phyloP scores from a whole-genome alignment of 805 yeast genomes.

The Metschnikowia peoriensis region DNA sequence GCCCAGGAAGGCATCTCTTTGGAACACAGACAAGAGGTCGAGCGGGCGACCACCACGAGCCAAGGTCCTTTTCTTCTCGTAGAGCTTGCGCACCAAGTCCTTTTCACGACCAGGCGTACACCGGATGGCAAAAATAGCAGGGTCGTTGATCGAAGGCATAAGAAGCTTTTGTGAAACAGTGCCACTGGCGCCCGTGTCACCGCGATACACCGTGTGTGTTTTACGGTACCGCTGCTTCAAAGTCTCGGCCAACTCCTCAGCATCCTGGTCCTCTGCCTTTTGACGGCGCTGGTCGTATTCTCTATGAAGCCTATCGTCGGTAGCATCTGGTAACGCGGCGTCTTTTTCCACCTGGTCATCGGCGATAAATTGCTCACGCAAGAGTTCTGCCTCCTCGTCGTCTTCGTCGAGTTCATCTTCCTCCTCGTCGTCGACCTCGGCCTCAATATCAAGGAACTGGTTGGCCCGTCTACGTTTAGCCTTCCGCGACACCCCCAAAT shows the following conservation, averaged over 20 bases:
- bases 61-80: conserved; percentile 79
- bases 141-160: conserved; percentile 94
- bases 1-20: conserved; percentile 89
- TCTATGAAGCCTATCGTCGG: conserved; percentile 75
- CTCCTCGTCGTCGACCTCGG: conserved; percentile 97
- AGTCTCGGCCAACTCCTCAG: conserved; percentile 88
- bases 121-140: conserved; percentile 93
- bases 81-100: conserved; percentile 78
- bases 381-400: conserved; percentile 86
- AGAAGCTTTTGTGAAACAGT: conserved; percentile 87
- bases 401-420: conserved; percentile 87
- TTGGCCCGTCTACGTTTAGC: conserved; percentile 56
- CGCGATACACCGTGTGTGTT: conserved; percentile 77
- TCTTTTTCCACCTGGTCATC: conserved; percentile 67
- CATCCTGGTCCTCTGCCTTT: conserved; percentile 88
- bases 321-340: conserved; percentile 32
- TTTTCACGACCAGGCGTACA: conserved; percentile 93
- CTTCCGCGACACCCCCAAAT: conserved; percentile 46
- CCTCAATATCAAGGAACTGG: conserved; percentile 96
- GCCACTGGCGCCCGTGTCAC: conserved; percentile 62
- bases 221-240: conserved; percentile 91
- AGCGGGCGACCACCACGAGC: conserved; percentile 75
- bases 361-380: conserved; percentile 78
- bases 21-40: conserved; percentile 85
- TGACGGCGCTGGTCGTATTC: conserved; percentile 87